Evolutionary conservation across 345 rosid genomes (phyloP).

Genomic region (Mangifera indica): DNA sequence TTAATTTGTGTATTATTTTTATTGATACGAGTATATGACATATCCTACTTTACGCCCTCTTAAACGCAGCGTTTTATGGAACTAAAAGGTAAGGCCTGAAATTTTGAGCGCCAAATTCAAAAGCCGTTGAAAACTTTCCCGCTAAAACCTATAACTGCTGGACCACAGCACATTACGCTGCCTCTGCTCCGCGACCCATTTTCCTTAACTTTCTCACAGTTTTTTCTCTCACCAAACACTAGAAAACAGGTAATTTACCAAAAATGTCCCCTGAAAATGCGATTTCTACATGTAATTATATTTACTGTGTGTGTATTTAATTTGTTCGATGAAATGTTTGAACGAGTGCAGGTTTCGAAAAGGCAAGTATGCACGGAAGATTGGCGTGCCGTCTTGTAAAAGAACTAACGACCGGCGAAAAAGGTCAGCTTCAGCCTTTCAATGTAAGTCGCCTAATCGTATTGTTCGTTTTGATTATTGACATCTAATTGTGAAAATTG

Average conservation of each 20-base stretch:
- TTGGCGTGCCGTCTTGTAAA: conserved; percentile 55
- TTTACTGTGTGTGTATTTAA: neutral
- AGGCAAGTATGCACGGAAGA: conserved; percentile 49
- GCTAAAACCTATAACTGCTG: neutral
- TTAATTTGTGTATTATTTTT: too few relatives aligned
- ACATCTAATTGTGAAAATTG: neutral
- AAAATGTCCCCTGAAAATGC: neutral
- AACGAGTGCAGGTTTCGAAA: conserved; percentile 6
- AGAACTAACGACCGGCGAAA: conserved; percentile 51
- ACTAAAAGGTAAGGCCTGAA: neutral
- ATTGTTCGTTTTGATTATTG: neutral
- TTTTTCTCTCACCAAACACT: neutral
- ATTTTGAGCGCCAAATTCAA: conserved; percentile 2
- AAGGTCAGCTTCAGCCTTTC: conserved; percentile 56
- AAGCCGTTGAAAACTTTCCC: neutral
- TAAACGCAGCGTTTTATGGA: neutral
- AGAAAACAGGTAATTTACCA: neutral
- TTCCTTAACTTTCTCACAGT: neutral
- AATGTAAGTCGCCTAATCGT: conserved; percentile 34
- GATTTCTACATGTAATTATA: neutral
- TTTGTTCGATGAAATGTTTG: conserved; percentile 35
- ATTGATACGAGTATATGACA: too few relatives aligned
- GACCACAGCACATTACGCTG: neutral
- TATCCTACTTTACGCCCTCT: too few relatives aligned
- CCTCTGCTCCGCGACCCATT: too few relatives aligned